Conservation (phyloP, 148 eudicot species). For the Limonium bicolor region DNA sequence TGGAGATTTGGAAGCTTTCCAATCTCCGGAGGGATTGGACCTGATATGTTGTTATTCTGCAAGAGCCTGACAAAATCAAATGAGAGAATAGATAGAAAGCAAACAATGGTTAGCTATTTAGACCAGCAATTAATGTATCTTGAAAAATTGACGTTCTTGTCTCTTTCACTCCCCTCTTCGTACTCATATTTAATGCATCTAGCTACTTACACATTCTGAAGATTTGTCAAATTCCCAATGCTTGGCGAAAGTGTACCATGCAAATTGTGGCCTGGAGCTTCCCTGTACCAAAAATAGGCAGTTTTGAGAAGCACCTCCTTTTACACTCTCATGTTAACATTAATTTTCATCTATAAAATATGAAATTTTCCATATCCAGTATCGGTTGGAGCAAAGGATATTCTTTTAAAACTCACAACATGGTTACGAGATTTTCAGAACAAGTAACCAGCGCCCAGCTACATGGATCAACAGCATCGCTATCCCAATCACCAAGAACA, state of each 20-base stretch:
- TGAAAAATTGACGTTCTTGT: neutral
- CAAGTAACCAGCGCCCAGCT: slow-evolving; percentile 81
- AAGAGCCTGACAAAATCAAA: slow-evolving; percentile 25
- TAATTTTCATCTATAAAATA: neutral
- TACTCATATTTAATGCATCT: neutral
- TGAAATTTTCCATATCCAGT: neutral
- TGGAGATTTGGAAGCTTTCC: slow-evolving; percentile 52
- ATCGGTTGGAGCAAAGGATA: neutral
- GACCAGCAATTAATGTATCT: no score
- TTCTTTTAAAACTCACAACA: slow-evolving; percentile 26
- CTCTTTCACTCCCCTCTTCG: neutral
- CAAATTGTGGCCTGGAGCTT: slow-evolving; percentile 51
- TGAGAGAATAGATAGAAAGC: slow-evolving; percentile 1
- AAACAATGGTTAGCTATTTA: slow-evolving; percentile 1
- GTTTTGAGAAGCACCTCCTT: neutral
- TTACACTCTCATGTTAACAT: neutral
- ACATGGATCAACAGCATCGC: slow-evolving; percentile 67
- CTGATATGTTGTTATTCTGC: slow-evolving; percentile 54
- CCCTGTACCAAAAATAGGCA: slow-evolving; percentile 21
- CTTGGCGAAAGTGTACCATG: slow-evolving; percentile 59
- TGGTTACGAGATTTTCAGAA: slow-evolving; percentile 44
- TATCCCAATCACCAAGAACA: slow-evolving; percentile 71
- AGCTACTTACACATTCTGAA: slow-evolving; percentile 45
- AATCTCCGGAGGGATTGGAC: slow-evolving; percentile 38
- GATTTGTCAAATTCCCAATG: slow-evolving; percentile 62